Evolutionary conservation across 768 basidiomycete genomes (phyloP), one percentile per base, ranked within the genome.

Genomic region (Boletellus sp.): DNA sequence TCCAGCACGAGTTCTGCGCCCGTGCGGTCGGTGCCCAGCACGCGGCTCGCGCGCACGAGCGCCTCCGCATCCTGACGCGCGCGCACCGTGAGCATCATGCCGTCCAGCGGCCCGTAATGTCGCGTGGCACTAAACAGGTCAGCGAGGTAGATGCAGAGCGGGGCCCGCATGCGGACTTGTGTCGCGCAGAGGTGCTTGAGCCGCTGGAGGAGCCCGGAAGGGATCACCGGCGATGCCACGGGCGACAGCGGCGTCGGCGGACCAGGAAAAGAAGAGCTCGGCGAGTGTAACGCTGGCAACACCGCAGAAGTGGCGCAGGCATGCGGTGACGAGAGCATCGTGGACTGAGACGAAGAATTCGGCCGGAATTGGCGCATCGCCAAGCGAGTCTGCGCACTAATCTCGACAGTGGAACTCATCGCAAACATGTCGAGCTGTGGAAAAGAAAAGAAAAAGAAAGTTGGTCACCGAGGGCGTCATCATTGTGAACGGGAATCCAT

Each of bases 101-200:
- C 84, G 51, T 91, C 89, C 16, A 92, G 68, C 42, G 78, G 74
- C 0, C 80, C 78, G 59, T 84, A 81, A 58, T 90, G 85, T 7
- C 89, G 79, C 20, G 83, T 77, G 3, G 89, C 88, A 23, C 83
- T 76, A 52, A 91, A 85, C 11, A 90, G 70, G 61, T 90, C 87
- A 10, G 81, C 75, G 7, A 87, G 71, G 58, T 90, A 91, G n/a
- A 83, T 68, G 7, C 69, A 68, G 8, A 91, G 73, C 2, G 67
- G 64, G 1, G 79, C 72, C 10, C 83, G 72, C 26, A 87, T 69
- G 49, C 72, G 67, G 2, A 78, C 74, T 45, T 71, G 67, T 10
- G 50, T 68, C 41, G 42, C 63, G 52, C 57, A 74, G 43, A 59
- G 47, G 24, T 47, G 17, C 41, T 63, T 64, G 44, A 68, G 58